Conservation (phyloP, 768 basidiomycete species). For the Rhizopogon vesiculosus region DNA sequence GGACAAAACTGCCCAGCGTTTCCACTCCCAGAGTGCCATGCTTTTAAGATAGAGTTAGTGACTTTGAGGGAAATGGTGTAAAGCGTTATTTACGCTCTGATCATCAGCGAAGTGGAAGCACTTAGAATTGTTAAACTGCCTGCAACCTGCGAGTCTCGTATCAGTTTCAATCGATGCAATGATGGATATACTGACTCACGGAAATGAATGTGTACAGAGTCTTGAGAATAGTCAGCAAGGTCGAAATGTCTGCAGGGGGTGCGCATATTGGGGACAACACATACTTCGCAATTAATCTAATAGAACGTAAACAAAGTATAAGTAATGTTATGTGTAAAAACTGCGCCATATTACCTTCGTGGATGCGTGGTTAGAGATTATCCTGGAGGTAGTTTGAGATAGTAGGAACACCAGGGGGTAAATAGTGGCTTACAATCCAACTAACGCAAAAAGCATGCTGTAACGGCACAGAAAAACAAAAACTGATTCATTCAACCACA, state of each 20-base stretch:
- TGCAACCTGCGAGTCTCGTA: slow-evolving; percentile 38
- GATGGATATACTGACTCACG: slow-evolving; percentile 27
- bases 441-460: slow-evolving; percentile 61
- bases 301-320: not conserved
- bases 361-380: slow-evolving; percentile 51
- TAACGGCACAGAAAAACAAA: slow-evolving; percentile 72
- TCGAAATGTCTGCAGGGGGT: not conserved
- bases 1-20: slow-evolving; percentile 41
- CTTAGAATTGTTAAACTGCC: slow-evolving; percentile 64
- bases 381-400: slow-evolving; percentile 30
- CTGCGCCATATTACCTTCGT: slow-evolving; percentile 31
- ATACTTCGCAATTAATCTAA: slow-evolving; percentile 57
- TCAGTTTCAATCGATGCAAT: not conserved
- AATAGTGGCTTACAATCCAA: slow-evolving; percentile 48
- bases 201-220: slow-evolving; percentile 68
- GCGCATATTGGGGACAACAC: slow-evolving; percentile 14
- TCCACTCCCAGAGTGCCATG: slow-evolving; percentile 68
- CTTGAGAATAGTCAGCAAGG: slow-evolving; percentile 24
- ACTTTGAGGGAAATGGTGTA: slow-evolving; percentile 10
- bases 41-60: slow-evolving; percentile 33
- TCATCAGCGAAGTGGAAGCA: slow-evolving; percentile 65
- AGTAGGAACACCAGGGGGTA: not conserved
- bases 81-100: slow-evolving; percentile 47
- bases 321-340: not conserved
- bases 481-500: slow-evolving; percentile 24